phyloP scores from a whole-genome alignment of 2,329 filamentous ascomycete genomes.

The Xylaria sp. region DNA sequence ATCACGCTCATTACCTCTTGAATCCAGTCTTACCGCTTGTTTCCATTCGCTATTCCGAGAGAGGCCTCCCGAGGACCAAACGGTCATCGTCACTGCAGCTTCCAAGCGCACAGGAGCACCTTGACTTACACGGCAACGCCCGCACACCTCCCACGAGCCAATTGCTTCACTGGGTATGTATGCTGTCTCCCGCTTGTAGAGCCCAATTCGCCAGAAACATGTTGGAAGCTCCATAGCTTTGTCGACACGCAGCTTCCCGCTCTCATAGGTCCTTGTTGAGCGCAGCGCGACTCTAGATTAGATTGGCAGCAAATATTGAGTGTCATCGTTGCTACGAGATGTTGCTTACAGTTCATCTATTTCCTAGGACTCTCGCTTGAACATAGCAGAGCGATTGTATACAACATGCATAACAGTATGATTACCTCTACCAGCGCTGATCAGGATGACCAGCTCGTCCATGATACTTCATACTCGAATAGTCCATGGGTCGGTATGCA shows the following conservation, averaged over 20 bases:
- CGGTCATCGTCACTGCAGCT: conserved; percentile 51
- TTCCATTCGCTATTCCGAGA: conserved; percentile 47
- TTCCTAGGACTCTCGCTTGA: conserved; percentile 38
- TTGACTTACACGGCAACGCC: conserved; percentile 51
- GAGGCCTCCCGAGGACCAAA: conserved; percentile 45
- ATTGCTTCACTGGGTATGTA: conserved; percentile 60
- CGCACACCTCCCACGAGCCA: conserved; percentile 52
- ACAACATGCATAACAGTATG: conserved; percentile 60
- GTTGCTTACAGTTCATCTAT: conserved; percentile 39
- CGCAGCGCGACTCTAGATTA: conserved; percentile 41
- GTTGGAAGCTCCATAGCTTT: conserved; percentile 50
- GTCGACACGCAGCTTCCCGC: conserved; percentile 41
- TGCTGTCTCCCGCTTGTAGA: conserved; percentile 57
- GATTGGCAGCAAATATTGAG: conserved; percentile 37
- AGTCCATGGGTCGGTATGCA: conserved; percentile 67
- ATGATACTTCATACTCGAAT: conserved; percentile 55
- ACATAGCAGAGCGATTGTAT: conserved; percentile 39
- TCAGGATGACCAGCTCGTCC: conserved; percentile 57
- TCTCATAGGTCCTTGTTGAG: conserved; percentile 39
- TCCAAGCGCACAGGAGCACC: conserved; percentile 49
- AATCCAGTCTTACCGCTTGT: conserved; percentile 44
- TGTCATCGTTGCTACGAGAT: conserved; percentile 42
- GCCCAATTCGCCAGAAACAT: conserved; percentile 51
- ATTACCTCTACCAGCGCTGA: conserved; percentile 58
- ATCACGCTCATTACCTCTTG: conserved; percentile 42